These are phyloP conservation scores for Gentiana straminea DNA, from an alignment of 257 asterid species.

Conservation along the genomic window DNA sequence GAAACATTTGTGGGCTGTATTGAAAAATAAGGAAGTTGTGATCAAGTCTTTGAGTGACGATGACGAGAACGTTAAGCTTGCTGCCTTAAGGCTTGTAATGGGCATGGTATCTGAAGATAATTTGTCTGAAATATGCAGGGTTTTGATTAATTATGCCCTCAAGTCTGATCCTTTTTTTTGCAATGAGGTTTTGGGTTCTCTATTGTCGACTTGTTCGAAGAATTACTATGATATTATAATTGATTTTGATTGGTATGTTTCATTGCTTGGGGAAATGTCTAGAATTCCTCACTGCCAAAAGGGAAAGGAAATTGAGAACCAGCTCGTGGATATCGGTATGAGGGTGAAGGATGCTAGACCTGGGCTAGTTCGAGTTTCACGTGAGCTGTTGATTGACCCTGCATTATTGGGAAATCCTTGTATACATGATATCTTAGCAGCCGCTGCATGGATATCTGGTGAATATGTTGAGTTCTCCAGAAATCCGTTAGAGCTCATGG, in stretches of 20 bases:
- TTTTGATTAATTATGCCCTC: slow-evolving; percentile 71
- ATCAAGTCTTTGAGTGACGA: slow-evolving; percentile 80
- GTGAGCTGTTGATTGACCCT: slow-evolving; percentile 86
- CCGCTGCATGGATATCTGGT: slow-evolving; percentile 89
- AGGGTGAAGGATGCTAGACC: slow-evolving; percentile 91
- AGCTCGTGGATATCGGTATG: slow-evolving; percentile 84
- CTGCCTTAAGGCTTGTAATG: slow-evolving; percentile 85
- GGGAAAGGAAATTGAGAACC: slow-evolving; percentile 69
- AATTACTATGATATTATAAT: slow-evolving; percentile 62
- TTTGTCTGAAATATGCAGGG: slow-evolving; percentile 63
- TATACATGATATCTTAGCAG: slow-evolving; percentile 59
- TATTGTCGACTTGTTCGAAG: slow-evolving; percentile 58
- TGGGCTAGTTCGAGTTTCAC: slow-evolving; percentile 73
- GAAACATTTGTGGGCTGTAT: slow-evolving; percentile 62
- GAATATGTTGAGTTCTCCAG: slow-evolving; percentile 79
- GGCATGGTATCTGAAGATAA: slow-evolving; percentile 84
- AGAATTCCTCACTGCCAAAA: slow-evolving; percentile 83
- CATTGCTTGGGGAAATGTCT: slow-evolving; percentile 80
- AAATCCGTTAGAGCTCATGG: slow-evolving; percentile 78
- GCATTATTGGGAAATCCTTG: slow-evolving; percentile 80
- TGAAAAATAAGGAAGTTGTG: slow-evolving; percentile 85
- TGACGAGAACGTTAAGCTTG: slow-evolving; percentile 66
- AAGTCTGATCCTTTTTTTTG: slow-evolving; percentile 90
- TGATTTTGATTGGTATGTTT: slow-evolving; percentile 90
- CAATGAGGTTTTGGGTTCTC: slow-evolving; percentile 71